A percentile compares a stretch with the other conserved stretches of the same genome.
These are phyloP conservation scores for Cyclostephanos tholiformis DNA, from an alignment of 108 stramenopile species.

Conservation along the genomic window DNA sequence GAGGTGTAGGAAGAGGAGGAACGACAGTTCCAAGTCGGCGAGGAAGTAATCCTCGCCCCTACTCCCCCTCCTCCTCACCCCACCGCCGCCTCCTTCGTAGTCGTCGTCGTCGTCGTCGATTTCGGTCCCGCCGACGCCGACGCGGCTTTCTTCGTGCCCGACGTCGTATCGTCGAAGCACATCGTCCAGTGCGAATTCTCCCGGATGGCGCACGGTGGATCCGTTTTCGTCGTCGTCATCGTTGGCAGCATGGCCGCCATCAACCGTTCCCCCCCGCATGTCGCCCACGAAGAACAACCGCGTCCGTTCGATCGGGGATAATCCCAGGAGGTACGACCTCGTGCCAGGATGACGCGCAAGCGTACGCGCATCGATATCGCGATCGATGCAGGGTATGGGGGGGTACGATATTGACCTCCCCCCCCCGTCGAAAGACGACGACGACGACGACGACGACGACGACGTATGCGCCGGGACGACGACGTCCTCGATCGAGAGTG, in stretches of 20 bases:
- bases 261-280: background rate
- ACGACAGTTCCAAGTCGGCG: conserved; percentile 82
- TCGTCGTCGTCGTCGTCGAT: no score
- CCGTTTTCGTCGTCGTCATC: background rate
- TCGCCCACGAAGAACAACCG: conserved; percentile 43
- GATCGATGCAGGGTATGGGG: conserved; percentile 73
- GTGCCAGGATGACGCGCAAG: conserved; percentile 67
- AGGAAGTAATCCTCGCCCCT: conserved; percentile 39
- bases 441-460: no score
- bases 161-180: conserved; percentile 50
- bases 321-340: conserved; percentile 50
- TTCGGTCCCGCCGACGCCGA: conserved; percentile 27
- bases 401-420: conserved; percentile 61
- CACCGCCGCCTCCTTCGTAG: no score
- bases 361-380: conserved; percentile 34
- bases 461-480: no score
- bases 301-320: conserved; percentile 64
- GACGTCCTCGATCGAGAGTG: conserved; percentile 20
- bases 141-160: conserved; percentile 19
- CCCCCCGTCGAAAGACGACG: no score
- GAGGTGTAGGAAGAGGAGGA: conserved; percentile 67
- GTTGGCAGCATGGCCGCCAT: background rate
- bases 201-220: conserved; percentile 16
- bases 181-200: conserved; percentile 47
- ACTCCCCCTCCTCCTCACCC: no score